phyloP scores from a whole-genome alignment of 2,329 filamentous ascomycete species.

The Aspergillus latus region DNA sequence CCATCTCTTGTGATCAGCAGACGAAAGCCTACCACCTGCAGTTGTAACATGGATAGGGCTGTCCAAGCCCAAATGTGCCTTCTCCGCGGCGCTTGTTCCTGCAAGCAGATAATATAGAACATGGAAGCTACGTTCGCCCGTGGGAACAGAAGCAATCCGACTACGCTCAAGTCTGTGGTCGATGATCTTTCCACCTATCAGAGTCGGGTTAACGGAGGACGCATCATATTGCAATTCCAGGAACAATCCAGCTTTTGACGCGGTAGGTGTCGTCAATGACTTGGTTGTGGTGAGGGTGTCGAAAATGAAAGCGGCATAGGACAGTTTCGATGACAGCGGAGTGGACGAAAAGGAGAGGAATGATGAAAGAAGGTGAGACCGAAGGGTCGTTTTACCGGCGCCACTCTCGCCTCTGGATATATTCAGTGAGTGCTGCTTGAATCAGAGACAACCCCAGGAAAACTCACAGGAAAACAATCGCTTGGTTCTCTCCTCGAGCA shows the following conservation, averaged over 20 bases:
- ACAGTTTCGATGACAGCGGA: constrained; percentile 88
- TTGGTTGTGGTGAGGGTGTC: constrained; percentile 97
- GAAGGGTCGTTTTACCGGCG: constrained; percentile 91
- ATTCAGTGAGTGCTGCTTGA: constrained; percentile 23
- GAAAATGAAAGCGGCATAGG: constrained; percentile 91
- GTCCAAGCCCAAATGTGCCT: constrained; percentile 74
- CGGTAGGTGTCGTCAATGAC: constrained; percentile 89
- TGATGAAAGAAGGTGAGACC: constrained; percentile 81
- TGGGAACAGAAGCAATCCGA: constrained; percentile 86
- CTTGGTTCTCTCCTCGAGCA: constrained; percentile 87
- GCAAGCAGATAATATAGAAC: constrained; percentile 92
- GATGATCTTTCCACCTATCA: constrained; percentile 91
- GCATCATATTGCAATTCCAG: constrained; percentile 98
- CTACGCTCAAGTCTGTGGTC: constrained; percentile 92
- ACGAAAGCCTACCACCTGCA: constrained; percentile 52
- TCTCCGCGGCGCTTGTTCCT: constrained; percentile 87
- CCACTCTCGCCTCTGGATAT: constrained; percentile 84
- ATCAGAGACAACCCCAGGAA: not conserved
- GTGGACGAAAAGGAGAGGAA: constrained; percentile 88
- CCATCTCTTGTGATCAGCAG: constrained; percentile 76
- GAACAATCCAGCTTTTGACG: constrained; percentile 92
- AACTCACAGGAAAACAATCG: constrained; percentile 83
- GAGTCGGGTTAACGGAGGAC: constrained; percentile 75
- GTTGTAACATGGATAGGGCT: constrained; percentile 42
- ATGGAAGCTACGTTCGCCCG: constrained; percentile 95